Evolutionary conservation across 257 asterid species (phyloP).

Genomic region (Capsicum chinense): DNA sequence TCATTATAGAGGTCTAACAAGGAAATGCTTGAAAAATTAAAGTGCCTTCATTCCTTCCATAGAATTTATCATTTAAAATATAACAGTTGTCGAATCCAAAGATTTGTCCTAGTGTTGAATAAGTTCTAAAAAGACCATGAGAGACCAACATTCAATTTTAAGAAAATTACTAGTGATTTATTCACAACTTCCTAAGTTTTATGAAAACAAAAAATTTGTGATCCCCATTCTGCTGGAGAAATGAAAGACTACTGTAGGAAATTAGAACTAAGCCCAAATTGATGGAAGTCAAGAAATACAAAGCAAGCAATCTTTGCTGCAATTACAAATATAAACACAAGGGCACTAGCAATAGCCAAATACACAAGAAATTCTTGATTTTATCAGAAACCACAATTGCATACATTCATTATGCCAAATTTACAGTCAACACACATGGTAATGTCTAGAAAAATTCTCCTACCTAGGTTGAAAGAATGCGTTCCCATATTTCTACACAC

Average conservation of each 20-base stretch:
- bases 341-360: background rate
- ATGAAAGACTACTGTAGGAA: background rate
- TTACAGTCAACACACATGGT: background rate
- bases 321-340: constrained; percentile 1
- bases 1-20: background rate
- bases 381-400: background rate
- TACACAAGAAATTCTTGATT: background rate
- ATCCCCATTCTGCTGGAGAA: background rate
- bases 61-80: background rate
- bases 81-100: background rate
- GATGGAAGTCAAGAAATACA: constrained; percentile 9
- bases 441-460: constrained; percentile 57
- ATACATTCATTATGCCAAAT: background rate
- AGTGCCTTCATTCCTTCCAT: background rate
- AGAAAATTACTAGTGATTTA: background rate
- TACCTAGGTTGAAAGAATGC: constrained; percentile 73
- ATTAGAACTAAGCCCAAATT: background rate
- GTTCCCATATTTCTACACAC: constrained; percentile 62
- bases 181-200: background rate
- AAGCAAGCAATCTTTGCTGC: background rate
- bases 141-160: background rate
- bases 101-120: background rate
- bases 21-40: background rate
- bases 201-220: background rate
- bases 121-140: background rate